Evolutionary conservation across 208 protist genomes (phyloP), one percentile per base, ranked within the genome.

Genomic region (Jaenimonas drosophilae): DNA sequence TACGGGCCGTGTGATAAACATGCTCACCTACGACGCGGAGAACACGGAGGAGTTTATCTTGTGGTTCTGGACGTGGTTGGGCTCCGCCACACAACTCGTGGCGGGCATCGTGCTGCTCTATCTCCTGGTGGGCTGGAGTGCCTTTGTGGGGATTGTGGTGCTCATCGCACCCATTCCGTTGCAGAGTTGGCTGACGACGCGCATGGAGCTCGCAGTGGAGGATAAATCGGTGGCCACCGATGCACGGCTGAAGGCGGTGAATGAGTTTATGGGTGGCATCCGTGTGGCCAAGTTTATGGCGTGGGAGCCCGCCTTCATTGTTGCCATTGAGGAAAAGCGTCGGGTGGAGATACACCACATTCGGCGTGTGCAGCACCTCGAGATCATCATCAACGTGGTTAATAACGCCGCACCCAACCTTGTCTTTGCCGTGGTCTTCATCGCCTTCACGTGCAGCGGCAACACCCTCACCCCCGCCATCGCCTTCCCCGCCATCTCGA

Each of bases 221-320:
- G 27, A 51, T 12, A 34, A 76, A 25, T 57, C 71, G 12, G 48
- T 46, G 27, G 37, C 45, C 17, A 96, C 71, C 0, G 96, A 97
- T 56, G 61, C 60, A 14, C 83, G 94, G 42, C 54, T 97, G 24
- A 90, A 91, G 56, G 53, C 69, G 2, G 90, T 86, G 4, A 96
- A 94, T 61, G 90, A 98, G 56, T 76, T 96, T 31, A 54, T 98
- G n/a, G 64, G 68, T 16, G 78, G 76, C 2, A 95, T 98, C 2
- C 74, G 88, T n/a, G 54, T 97, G 0, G 85, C 88, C 25, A 98
- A 98, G 70, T 74, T 96, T 7, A 96, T 91, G 73, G 71, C 74
- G 14, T 97, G 88, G 88, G 93, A 97, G 52, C 55, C 76, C 14
- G 20, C 43, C 27, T 87, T 96, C 28, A 6, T 73, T 1, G 20